Percentiles rank a stretch among this genome's conserved stretches.
Evolutionary conservation across 2,329 filamentous ascomycete species (phyloP).

Genomic region (Ceratocystis cubensis): DNA sequence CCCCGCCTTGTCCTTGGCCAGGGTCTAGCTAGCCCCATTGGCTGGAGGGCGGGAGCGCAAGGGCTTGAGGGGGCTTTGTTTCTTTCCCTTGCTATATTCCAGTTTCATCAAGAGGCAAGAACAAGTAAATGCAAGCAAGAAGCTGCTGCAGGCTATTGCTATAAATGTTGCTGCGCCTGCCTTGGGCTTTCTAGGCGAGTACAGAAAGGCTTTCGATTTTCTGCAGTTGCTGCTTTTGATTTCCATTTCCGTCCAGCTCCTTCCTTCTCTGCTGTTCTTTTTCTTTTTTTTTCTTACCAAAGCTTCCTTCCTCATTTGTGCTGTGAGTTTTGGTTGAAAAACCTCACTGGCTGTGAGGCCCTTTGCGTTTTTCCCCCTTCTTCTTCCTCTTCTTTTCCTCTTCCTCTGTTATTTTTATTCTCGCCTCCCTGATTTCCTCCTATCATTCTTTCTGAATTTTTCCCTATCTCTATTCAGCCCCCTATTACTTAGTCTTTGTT

Average conservation of each 20-base stretch:
- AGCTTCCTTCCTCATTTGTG: conserved; percentile 6
- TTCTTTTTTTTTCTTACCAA: neutral
- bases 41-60: neutral
- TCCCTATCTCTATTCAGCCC: no score
- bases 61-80: neutral
- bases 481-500: no score
- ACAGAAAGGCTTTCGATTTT: neutral
- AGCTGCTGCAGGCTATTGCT: neutral
- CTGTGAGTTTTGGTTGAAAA: neutral
- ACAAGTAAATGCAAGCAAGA: neutral
- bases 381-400: neutral
- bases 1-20: neutral
- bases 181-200: neutral
- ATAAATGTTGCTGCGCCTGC: neutral
- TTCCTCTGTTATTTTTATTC: neutral
- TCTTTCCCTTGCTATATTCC: neutral
- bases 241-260: conserved; percentile 7
- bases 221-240: neutral
- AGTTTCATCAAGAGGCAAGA: neutral
- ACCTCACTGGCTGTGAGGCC: neutral
- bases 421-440: no score
- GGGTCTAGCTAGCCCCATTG: neutral
- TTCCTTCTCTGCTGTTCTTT: neutral
- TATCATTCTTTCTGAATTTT: neutral
- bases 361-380: neutral